phyloP scores from a whole-genome alignment of 352 stramenopile genomes.

The Phytophthora macrochlamydospora region DNA sequence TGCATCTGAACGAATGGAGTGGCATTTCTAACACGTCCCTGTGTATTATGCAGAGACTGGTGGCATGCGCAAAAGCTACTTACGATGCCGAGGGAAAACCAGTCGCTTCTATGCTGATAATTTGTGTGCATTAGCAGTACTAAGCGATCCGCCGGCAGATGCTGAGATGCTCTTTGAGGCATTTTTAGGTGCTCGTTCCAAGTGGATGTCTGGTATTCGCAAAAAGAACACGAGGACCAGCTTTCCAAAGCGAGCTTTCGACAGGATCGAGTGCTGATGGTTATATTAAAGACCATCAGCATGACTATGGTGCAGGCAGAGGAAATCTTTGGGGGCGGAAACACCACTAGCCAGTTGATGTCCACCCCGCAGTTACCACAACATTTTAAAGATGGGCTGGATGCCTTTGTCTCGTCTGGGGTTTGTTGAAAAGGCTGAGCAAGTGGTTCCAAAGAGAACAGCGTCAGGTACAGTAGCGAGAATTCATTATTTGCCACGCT shows the following conservation, averaged over 20 bases:
- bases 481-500: background rate
- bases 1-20: no score
- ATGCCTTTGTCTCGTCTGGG: conserved; percentile 39
- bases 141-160: conserved; percentile 32
- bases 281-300: conserved; percentile 66
- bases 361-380: conserved; percentile 29
- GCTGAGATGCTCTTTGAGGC: conserved; percentile 42
- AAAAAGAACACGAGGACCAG: conserved; percentile 15
- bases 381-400: conserved; percentile 33
- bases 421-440: conserved; percentile 30
- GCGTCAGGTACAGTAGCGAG: conserved; percentile 35
- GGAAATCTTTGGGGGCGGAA: conserved; percentile 55
- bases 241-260: conserved; percentile 11
- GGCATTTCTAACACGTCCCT: conserved; percentile 3
- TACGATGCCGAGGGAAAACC: conserved; percentile 58
- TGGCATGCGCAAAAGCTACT: conserved; percentile 45
- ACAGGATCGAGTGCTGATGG: conserved; percentile 44
- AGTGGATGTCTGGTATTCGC: conserved; percentile 48
- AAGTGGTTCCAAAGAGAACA: conserved; percentile 44
- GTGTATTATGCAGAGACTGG: conserved; percentile 47
- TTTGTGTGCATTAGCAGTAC: conserved; percentile 51
- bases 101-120: conserved; percentile 72
- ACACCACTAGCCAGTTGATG: conserved; percentile 23
- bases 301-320: conserved; percentile 60
- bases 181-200: conserved; percentile 58